A percentile compares a stretch with the other conserved stretches of the same genome.
phyloP scores from a whole-genome alignment of 148 eudicot genomes.

The Hydrangea macrophylla region DNA sequence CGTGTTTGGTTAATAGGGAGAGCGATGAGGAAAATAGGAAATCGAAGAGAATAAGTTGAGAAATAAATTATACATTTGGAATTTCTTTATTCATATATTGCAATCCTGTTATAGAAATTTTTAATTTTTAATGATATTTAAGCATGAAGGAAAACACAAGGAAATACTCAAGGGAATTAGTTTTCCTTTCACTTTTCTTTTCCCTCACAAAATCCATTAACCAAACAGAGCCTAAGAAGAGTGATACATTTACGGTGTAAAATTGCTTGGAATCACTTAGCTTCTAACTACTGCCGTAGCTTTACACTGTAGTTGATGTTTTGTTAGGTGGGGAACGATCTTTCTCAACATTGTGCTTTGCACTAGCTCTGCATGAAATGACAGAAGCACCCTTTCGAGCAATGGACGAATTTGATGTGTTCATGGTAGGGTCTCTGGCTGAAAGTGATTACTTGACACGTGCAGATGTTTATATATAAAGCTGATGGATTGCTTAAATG shows the following conservation, averaged over 20 bases:
- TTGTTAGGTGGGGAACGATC: constrained; percentile 90
- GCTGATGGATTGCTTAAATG: background rate
- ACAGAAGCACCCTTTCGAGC: constrained; percentile 98
- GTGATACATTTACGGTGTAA: background rate
- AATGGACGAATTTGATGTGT: constrained; percentile 98
- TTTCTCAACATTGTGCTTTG: constrained; percentile 92
- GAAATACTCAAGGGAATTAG: too few species aligned
- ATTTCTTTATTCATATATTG: too few species aligned
- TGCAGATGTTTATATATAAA: background rate
- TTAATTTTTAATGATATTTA: too few species aligned
- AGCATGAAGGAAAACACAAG: too few species aligned
- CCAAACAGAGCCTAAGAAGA: background rate
- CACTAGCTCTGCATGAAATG: constrained; percentile 96
- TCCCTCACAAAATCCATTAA: too few species aligned
- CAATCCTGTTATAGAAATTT: too few species aligned
- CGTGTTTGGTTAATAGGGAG: too few species aligned
- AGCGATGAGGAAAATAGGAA: too few species aligned
- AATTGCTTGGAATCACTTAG: background rate
- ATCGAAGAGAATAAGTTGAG: too few species aligned
- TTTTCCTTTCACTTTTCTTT: too few species aligned
- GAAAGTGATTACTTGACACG: background rate
- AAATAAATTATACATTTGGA: too few species aligned
- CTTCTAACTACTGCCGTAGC: background rate
- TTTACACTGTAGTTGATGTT: background rate
- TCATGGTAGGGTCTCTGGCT: constrained; percentile 59